Conservation (phyloP, 208 protist genomes). For the Wallacemonas collosoma region DNA sequence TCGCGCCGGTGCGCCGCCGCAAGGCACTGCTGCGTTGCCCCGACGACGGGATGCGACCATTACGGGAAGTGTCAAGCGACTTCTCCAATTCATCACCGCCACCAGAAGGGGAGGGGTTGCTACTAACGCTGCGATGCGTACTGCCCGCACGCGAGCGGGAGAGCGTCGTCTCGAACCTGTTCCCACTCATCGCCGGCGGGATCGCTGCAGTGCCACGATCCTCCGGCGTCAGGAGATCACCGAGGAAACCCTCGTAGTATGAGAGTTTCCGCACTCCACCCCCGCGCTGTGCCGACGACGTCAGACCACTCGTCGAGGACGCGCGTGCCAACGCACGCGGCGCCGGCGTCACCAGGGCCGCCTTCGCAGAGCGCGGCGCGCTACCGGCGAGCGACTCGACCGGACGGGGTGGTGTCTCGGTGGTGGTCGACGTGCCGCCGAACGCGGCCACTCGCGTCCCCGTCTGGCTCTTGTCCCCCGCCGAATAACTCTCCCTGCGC, state of each 20-base stretch:
- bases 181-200: not conserved
- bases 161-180: too few species aligned
- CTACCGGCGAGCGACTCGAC: too few species aligned
- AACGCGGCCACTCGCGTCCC: not conserved
- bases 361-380: too few species aligned
- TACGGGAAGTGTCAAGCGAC: not conserved
- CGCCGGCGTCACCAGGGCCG: not conserved
- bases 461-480: not conserved
- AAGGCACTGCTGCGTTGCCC: not conserved
- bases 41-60: not conserved
- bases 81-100: not conserved
- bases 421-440: not conserved
- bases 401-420: not conserved
- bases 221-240: slow-evolving; percentile 17
- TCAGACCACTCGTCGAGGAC: too few species aligned
- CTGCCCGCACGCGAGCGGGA: too few species aligned
- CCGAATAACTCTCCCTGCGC: not conserved
- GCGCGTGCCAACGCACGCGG: too few species aligned
- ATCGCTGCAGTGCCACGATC: not conserved
- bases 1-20: slow-evolving; percentile 1
- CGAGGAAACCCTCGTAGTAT: slow-evolving; percentile 29
- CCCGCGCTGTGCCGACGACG: not conserved
- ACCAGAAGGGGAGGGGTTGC: too few species aligned
- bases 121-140: too few species aligned
- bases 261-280: slow-evolving; percentile 20